Evolutionary conservation across 1,284 basidiomycete genomes (phyloP), one percentile per base, ranked within the genome.

Genomic region (Trichosporon asahii): DNA sequence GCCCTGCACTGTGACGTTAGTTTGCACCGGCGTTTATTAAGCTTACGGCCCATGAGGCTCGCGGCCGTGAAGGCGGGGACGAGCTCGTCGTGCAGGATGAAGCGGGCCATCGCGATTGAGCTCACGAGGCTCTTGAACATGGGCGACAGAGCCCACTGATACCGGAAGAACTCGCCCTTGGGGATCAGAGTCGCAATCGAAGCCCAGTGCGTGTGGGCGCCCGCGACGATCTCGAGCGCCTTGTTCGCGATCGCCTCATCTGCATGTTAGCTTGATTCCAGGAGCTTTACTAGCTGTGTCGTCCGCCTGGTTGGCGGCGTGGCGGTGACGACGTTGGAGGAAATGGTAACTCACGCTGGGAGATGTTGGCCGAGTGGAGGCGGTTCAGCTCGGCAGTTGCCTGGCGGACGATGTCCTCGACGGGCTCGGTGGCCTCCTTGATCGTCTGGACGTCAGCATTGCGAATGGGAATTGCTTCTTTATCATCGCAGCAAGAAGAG

Each of bases 111-210:
- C 0, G 79, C 79, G 33, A 82, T 75, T 3, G 74, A 73, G 2
- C 81, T 82, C 21, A 80, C 78, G 23, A 84, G 76, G 18, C 75
- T 72, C 55, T 81, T 77, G 64, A 81, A 74, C 14, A 78, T 67
- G 2, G 79, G 79, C 7, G 80, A 77, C 7, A 80, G 65, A 7
- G 79, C 77, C 66, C 78, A 84, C 64, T 77, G 73, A 72, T 83
- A 82, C 82, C 81, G 75, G 71, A 81, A 79, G 69, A 79, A 83
- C 74, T 84, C 82, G 21, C 80, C 78, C 64, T 74, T 71, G n/a
- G 83, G 83, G 67, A 84, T 80, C 33, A 80, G 71, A 2, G 68
- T 64, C 15, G 78, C 77, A 8, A 84, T 81, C 29, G 66, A 68
- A 1, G 68, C 68, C 83, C 83, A 84, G 46, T 76, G 70, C 27